Base-by-base conservation (phyloP, 2,329 filamentous ascomycete genomes). In the Onygena corvina region DNA sequence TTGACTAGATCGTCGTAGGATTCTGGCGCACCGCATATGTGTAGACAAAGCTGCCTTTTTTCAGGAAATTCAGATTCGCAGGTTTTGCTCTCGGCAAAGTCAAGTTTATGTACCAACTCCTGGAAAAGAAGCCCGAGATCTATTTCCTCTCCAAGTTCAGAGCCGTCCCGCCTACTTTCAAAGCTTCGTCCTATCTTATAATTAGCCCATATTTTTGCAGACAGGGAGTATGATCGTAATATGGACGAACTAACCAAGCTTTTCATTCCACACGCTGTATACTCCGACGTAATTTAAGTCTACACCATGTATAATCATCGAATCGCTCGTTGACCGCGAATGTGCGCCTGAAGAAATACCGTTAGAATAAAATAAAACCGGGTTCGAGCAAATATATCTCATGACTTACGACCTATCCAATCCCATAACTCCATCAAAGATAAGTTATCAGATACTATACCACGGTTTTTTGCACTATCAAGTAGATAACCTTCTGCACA, bases 261-360 rank as follows among this genome's bases (percentile, higher is more conserved):
- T 73, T 55, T 76, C 74, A 45, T 70, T 73, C 77, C 77, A 81
- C 11, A 81, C 69, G 33, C 71, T 72, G 52, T 69, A 70, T 8
- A 83, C 71, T 1, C 79, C 79, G 16, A 81, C 60, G 57, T 77
- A 82, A 56, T 76, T 79, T 47, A 82, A 61, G 57, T 82, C 79
- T 12, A 80, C 62, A 1, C 69, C 68, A 44, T 74, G 71, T 20
- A 73, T 67, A 8, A 77, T 67, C 75, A 81, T 79, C 5, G 71
- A 72, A 27, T 72, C 67, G 27, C 70, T 66, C 35, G 67, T 56
- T 31, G 69, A 68, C 44, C 67, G 62, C 11, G 54, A 54, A 21
- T 63, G 64, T 27, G 70, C 64, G 45, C 64, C 68, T 70, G 51
- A 9, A 20, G 30, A 5, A 5, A 23, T 46, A 5, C 16, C 58